A percentile compares a stretch with the other conserved stretches of the same genome.
Evolutionary conservation across 768 basidiomycete genomes (phyloP).

Genomic region (Pleurotus pulmonarius): DNA sequence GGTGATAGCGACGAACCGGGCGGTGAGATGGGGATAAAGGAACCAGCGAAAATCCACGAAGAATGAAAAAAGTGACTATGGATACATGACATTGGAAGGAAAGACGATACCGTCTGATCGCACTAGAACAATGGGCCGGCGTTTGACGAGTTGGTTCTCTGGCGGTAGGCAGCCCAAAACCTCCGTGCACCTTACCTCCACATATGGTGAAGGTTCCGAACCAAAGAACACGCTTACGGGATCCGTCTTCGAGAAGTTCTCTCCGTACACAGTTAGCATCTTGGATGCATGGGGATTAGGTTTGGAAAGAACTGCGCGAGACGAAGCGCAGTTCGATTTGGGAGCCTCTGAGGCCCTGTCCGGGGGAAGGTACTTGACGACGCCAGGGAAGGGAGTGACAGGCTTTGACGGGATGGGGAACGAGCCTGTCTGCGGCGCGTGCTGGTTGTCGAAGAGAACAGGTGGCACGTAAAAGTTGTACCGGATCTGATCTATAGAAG

Average conservation of each 20-base stretch:
- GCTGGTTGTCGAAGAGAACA: slow-evolving; percentile 76
- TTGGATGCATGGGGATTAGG: slow-evolving; percentile 75
- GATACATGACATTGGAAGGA: slow-evolving; percentile 80
- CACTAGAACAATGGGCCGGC: slow-evolving; percentile 77
- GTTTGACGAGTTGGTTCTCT: slow-evolving; percentile 61
- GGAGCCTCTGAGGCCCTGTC: slow-evolving; percentile 83
- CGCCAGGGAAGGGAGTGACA: slow-evolving; percentile 81
- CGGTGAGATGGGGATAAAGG: slow-evolving; percentile 7
- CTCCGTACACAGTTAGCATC: slow-evolving; percentile 84
- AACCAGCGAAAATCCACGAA: slow-evolving; percentile 1
- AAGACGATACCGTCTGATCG: slow-evolving; percentile 85
- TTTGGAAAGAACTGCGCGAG: slow-evolving; percentile 68
- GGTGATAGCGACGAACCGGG: neutral
- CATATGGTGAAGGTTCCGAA: slow-evolving; percentile 80
- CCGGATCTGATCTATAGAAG: slow-evolving; percentile 71
- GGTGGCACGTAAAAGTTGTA: slow-evolving; percentile 94
- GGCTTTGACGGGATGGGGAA: slow-evolving; percentile 81
- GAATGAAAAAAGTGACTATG: slow-evolving; percentile 37
- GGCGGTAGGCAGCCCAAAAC: slow-evolving; percentile 80
- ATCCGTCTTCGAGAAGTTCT: slow-evolving; percentile 83
- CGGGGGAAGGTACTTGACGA: slow-evolving; percentile 88
- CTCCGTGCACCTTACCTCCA: slow-evolving; percentile 85
- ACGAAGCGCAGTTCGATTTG: slow-evolving; percentile 63
- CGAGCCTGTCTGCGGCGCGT: slow-evolving; percentile 63
- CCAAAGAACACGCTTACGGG: slow-evolving; percentile 86